phyloP scores from a whole-genome alignment of 179 eudicot genomes.

The Sideroxylon spinosum region DNA sequence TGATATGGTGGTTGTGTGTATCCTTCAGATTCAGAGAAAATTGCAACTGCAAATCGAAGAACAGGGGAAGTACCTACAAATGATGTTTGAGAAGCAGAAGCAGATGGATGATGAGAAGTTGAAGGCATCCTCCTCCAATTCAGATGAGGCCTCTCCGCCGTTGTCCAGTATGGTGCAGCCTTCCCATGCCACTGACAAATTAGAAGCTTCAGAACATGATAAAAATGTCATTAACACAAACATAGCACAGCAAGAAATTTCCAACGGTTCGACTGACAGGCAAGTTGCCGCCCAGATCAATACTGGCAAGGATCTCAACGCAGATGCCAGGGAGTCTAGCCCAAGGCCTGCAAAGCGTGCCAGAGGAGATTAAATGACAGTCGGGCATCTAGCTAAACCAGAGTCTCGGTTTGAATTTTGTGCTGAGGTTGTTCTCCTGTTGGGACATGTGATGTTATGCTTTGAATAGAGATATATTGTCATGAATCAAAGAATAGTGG shows the following conservation, averaged over 20 bases:
- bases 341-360: slow-evolving; percentile 32
- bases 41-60: slow-evolving; percentile 72
- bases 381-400: slow-evolving; percentile 3
- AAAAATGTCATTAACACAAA: not conserved
- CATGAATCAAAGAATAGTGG: not conserved
- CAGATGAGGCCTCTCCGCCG: slow-evolving; percentile 22
- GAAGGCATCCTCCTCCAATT: slow-evolving; percentile 28
- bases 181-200: not conserved
- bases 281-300: slow-evolving; percentile 12
- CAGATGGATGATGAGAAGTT: slow-evolving; percentile 33
- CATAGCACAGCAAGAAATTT: not conserved
- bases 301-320: not conserved
- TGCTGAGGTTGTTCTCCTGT: not conserved
- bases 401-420: not conserved
- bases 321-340: slow-evolving; percentile 1
- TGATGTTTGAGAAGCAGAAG: slow-evolving; percentile 68
- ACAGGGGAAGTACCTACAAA: slow-evolving; percentile 63
- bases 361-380: slow-evolving; percentile 14
- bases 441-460: not conserved
- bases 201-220: slow-evolving; percentile 5
- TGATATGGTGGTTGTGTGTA: not conserved
- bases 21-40: slow-evolving; percentile 59
- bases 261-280: not conserved
- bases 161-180: not conserved
- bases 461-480: not conserved